Evolutionary conservation across 257 asterid species (phyloP).

Genomic region (Solanum chiquidenum): DNA sequence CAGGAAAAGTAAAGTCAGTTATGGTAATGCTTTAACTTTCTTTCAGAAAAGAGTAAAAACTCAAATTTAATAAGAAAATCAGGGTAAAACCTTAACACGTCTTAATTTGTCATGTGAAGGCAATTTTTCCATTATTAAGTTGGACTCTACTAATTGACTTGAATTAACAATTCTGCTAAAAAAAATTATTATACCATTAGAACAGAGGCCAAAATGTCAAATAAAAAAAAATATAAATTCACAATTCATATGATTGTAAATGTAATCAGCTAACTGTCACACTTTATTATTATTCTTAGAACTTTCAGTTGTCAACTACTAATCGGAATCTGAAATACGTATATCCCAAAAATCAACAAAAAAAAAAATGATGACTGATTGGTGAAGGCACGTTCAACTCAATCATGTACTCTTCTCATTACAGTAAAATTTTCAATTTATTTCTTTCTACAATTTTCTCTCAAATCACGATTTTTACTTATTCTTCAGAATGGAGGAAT

Average conservation of each 20-base stretch:
- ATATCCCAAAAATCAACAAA: background rate
- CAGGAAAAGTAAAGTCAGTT: too few relatives aligned
- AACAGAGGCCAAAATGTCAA: too few relatives aligned
- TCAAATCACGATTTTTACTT: background rate
- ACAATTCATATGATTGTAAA: too few relatives aligned
- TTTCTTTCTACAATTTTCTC: background rate
- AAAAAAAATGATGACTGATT: background rate
- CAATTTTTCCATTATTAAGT: too few relatives aligned
- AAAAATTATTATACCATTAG: too few relatives aligned
- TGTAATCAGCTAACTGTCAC: background rate
- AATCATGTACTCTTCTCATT: background rate
- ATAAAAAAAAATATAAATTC: background rate
- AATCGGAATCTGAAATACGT: background rate
- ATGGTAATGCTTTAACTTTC: too few relatives aligned
- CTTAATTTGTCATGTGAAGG: too few relatives aligned
- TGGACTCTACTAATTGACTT: too few relatives aligned
- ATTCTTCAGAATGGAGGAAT: background rate
- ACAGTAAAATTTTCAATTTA: background rate
- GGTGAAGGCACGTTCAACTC: background rate
- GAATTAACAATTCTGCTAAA: too few relatives aligned
- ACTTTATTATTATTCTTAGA: background rate
- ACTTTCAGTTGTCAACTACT: background rate
- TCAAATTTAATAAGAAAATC: too few relatives aligned
- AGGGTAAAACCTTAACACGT: too few relatives aligned
- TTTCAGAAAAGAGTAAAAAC: too few relatives aligned